Percentiles rank a stretch among this genome's conserved stretches.
Evolutionary conservation across 2,329 filamentous ascomycete genomes (phyloP).

Genomic region (Exserohilum rostratum): DNA sequence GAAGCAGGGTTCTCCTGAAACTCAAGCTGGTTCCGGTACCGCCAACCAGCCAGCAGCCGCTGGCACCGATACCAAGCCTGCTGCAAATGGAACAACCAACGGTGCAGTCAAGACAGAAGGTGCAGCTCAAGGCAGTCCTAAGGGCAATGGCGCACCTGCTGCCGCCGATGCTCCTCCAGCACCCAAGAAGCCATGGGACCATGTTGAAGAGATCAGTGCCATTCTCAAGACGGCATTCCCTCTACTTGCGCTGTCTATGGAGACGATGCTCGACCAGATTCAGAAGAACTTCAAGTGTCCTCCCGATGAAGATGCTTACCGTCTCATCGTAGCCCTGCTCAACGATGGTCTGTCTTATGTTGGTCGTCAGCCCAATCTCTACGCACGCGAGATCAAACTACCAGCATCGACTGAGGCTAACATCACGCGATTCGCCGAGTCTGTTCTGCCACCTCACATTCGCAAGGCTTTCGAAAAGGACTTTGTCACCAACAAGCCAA

Average conservation of each 20-base stretch:
- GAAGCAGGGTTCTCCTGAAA: slow-evolving; percentile 47
- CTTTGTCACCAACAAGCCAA: slow-evolving; percentile 93
- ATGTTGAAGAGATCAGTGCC: slow-evolving; percentile 93
- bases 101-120: slow-evolving; percentile 49
- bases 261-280: slow-evolving; percentile 99
- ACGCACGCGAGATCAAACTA: slow-evolving; percentile 89
- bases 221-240: slow-evolving; percentile 97
- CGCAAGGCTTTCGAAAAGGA: slow-evolving; percentile 97
- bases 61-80: slow-evolving; percentile 57
- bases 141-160: slow-evolving; percentile 25
- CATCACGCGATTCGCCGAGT: slow-evolving; percentile 95
- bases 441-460: slow-evolving; percentile 91
- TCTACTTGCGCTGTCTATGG: slow-evolving; percentile 93
- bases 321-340: slow-evolving; percentile 93
- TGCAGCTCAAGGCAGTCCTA: slow-evolving; percentile 43
- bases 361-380: slow-evolving; percentile 82
- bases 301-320: slow-evolving; percentile 96
- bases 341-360: slow-evolving; percentile 96
- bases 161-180: slow-evolving; percentile 33
- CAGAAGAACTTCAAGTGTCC: slow-evolving; percentile 99
- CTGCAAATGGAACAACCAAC: slow-evolving; percentile 53
- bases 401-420: slow-evolving; percentile 91
- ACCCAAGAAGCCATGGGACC: slow-evolving; percentile 86
- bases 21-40: slow-evolving; percentile 38
- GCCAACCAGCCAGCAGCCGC: slow-evolving; percentile 40